phyloP scores from a whole-genome alignment of 441 rosid species.

The Sinapis alba region DNA sequence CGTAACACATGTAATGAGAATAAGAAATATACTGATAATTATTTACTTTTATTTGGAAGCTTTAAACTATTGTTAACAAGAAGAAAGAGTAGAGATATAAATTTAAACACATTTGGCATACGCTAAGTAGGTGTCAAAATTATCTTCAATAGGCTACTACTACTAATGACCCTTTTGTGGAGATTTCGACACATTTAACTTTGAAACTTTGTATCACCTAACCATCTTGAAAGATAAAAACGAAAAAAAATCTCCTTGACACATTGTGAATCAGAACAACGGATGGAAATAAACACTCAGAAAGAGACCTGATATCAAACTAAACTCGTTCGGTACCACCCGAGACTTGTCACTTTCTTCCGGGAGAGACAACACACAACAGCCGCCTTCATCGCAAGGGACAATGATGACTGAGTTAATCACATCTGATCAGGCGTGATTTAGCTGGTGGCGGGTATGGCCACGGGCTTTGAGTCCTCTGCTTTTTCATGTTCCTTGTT shows the following conservation, averaged over 20 bases:
- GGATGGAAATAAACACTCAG: background rate
- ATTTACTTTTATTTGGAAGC: too few species aligned
- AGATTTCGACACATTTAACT: slow-evolving; percentile 39
- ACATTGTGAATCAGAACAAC: slow-evolving; percentile 24
- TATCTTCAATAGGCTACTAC: background rate
- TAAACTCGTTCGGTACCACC: slow-evolving; percentile 13
- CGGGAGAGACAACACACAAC: slow-evolving; percentile 20
- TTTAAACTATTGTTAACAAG: too few species aligned
- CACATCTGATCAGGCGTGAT: background rate
- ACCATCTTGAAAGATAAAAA: slow-evolving; percentile 18
- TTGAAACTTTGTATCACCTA: slow-evolving; percentile 28
- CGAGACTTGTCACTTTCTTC: background rate
- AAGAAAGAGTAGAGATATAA: too few species aligned
- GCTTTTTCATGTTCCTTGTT: slow-evolving; percentile 70
- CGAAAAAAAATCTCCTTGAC: background rate
- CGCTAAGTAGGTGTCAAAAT: too few species aligned
- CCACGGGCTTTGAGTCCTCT: slow-evolving; percentile 57
- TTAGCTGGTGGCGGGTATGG: slow-evolving; percentile 47
- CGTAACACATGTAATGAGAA: too few species aligned
- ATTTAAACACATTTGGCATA: too few species aligned
- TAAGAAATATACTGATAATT: too few species aligned
- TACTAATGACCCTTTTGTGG: slow-evolving; percentile 10
- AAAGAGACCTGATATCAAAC: slow-evolving; percentile 7
- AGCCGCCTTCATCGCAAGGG: slow-evolving; percentile 9
- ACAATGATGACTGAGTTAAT: slow-evolving; percentile 6